Base-by-base conservation (phyloP, 2,329 filamentous ascomycete genomes). In the Phialophora chinensis region DNA sequence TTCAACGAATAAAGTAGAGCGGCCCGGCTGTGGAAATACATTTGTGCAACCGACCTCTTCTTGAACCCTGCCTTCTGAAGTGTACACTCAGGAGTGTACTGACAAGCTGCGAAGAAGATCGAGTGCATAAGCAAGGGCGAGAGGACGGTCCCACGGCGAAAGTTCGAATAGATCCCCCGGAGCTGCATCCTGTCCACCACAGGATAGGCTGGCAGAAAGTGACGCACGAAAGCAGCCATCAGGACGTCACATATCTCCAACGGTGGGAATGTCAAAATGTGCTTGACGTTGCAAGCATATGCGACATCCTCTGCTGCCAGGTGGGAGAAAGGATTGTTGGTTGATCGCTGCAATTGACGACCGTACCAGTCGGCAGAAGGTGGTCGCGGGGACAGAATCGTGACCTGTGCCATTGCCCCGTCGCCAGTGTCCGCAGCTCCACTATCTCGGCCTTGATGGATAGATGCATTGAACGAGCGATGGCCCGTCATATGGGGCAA, bases 391-490 rank as follows among this genome's bases (percentile, higher is more conserved):
- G 38, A 42, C 14, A 42, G 2, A n/a, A 42, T 42, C 14, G 38
- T 42, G 38, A 42, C 17, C 38, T 42, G 38, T n/a, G 38, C n/a
- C 38, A 17, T 17, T n/a, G 38, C 2, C 38, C 4, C 38, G 38
- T 17, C 38, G 38, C 38, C 14, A 6, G 38, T n/a, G 38, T 17
- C 38, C 5, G 17, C 14, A 42, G 38, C 38, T 42, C 38, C 6
- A n/a, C 17, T 14, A 42, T 42, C 38, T 42, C 11, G 4, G 53
- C n/a, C 29, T 38, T 35, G 29, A 12, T 56, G 29, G 27, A 38
- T n/a, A 56, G 17, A 56, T 23, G 31, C 53, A 14, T 56, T 56
- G 29, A 56, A 56, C n/a, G 29, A 35, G n/a, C 53, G 53, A 38
- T 56, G 53, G 2, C 53, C 53, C 1, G 53, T 23, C 53, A 56